A percentile compares a stretch with the other conserved stretches of the same genome.
Conservation (phyloP, 306 rosid genomes). For the Castanea mollissima region DNA sequence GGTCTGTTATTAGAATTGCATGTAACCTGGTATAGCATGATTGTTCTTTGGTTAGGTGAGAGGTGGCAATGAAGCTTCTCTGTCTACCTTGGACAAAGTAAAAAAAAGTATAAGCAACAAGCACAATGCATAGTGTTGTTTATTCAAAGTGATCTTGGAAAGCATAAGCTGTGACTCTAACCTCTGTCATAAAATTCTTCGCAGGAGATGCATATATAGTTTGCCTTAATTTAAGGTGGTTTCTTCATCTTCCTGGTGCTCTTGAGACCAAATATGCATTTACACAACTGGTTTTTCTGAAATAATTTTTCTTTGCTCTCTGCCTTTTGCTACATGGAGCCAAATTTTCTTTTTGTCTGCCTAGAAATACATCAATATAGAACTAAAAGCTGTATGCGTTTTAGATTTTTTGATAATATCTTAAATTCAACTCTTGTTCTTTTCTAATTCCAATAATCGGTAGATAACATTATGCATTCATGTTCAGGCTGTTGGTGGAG, state of each 20-base stretch:
- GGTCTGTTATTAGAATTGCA: too few relatives aligned
- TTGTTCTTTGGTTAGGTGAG: too few relatives aligned
- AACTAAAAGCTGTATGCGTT: neutral
- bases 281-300: slow-evolving; percentile 7
- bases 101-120: too few relatives aligned
- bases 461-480: slow-evolving; percentile 16
- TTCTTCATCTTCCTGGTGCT: neutral
- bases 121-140: too few relatives aligned
- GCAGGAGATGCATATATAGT: neutral
- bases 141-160: neutral
- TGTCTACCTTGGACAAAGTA: too few relatives aligned
- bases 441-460: neutral
- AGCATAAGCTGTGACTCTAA: neutral
- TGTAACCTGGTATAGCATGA: too few relatives aligned
- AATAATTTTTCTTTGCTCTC: neutral
- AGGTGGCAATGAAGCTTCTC: too few relatives aligned
- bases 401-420: neutral
- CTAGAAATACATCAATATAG: neutral
- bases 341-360: neutral
- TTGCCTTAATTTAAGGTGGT: neutral
- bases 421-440: neutral
- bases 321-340: neutral
- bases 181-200: neutral
- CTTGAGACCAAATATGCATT: slow-evolving; percentile 10
- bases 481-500: slow-evolving; percentile 85